Conservation (phyloP, 140 eudicot genomes). For the Stevia rebaudiana region DNA sequence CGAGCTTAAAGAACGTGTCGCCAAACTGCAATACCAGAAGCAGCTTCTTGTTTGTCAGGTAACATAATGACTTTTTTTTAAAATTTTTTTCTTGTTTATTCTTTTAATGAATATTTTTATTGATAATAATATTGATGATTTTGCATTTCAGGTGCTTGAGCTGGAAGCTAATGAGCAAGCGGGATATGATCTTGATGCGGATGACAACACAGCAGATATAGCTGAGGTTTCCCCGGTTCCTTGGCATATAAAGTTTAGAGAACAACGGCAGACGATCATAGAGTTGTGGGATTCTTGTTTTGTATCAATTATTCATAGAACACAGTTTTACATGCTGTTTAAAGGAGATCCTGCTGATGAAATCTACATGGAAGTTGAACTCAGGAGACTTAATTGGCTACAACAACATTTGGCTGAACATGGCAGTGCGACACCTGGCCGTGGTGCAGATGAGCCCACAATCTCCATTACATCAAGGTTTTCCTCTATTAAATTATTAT, state of each 20-base stretch:
- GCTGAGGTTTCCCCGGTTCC: conserved; percentile 52
- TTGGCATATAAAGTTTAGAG: conserved; percentile 62
- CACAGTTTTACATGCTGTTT: conserved; percentile 83
- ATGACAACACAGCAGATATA: conserved; percentile 36
- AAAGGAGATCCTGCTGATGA: conserved; percentile 94
- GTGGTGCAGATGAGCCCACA: conserved; percentile 68
- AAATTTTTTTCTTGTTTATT: neutral
- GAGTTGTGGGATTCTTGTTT: conserved; percentile 84
- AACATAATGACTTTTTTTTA: conserved; percentile 10
- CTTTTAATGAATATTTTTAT: neutral
- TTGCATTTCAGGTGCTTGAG: conserved; percentile 65
- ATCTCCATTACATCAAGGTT: conserved; percentile 88
- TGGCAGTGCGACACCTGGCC: conserved; percentile 89
- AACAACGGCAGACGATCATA: conserved; percentile 82
- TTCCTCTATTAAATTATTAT: neutral
- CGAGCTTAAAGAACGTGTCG: conserved; percentile 94
- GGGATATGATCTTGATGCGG: conserved; percentile 63
- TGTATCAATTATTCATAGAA: conserved; percentile 88
- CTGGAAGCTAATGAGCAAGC: conserved; percentile 95
- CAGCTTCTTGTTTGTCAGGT: conserved; percentile 97
- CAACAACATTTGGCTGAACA: conserved; percentile 74
- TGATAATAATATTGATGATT: neutral
- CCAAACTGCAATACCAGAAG: conserved; percentile 94
- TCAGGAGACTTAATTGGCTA: conserved; percentile 84
- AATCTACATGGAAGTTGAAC: conserved; percentile 91